Percentiles rank a stretch among this genome's conserved stretches.
Conservation (phyloP, 495 filamentous ascomycete species). For the Penicillium waksmanii region DNA sequence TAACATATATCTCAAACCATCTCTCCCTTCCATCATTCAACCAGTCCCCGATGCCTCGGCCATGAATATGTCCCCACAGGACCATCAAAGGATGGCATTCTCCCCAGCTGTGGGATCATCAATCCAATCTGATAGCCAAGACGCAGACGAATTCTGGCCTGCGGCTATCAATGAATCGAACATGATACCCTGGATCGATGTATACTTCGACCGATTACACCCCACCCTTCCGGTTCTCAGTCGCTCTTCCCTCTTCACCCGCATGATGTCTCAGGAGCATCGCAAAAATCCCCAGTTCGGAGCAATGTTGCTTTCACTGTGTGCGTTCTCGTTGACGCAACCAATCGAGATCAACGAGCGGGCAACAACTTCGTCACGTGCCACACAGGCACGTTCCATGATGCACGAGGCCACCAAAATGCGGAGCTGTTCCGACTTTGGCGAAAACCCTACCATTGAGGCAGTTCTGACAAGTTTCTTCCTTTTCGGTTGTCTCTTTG, state of each 20-base stretch:
- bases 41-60: slow-evolving; percentile 24
- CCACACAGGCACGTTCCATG: slow-evolving; percentile 59
- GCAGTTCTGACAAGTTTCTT: slow-evolving; percentile 79
- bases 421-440: slow-evolving; percentile 74
- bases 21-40: slow-evolving; percentile 47
- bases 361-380: slow-evolving; percentile 46
- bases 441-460: slow-evolving; percentile 70
- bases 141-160: slow-evolving; percentile 37
- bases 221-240: slow-evolving; percentile 78
- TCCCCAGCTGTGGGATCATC: slow-evolving; percentile 25
- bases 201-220: slow-evolving; percentile 83
- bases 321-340: slow-evolving; percentile 84
- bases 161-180: slow-evolving; percentile 43
- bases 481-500: slow-evolving; percentile 75
- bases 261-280: slow-evolving; percentile 63
- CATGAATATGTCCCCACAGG: slow-evolving; percentile 26
- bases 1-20: slow-evolving; percentile 43
- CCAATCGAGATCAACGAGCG: slow-evolving; percentile 63
- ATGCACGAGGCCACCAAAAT: slow-evolving; percentile 79
- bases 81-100: slow-evolving; percentile 26
- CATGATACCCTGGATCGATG: slow-evolving; percentile 68
- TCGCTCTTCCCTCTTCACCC: slow-evolving; percentile 63
- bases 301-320: slow-evolving; percentile 70
- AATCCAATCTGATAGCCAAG: slow-evolving; percentile 24
- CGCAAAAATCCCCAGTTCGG: slow-evolving; percentile 70